phyloP scores from a whole-genome alignment of 2,329 filamentous ascomycete genomes.

The Tolypocladium amazonense region DNA sequence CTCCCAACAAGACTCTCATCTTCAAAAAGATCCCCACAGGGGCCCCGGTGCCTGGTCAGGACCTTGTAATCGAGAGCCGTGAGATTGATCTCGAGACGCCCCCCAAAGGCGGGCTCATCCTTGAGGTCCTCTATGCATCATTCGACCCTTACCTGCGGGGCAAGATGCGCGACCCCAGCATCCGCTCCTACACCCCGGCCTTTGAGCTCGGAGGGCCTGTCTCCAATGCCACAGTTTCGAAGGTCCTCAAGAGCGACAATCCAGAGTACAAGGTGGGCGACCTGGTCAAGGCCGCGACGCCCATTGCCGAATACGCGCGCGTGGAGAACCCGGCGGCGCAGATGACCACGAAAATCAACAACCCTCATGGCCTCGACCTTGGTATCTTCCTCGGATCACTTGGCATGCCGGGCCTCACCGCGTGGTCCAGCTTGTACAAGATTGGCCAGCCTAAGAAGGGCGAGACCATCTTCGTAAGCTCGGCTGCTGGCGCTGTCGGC shows the following conservation, averaged over 20 bases:
- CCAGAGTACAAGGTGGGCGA: constrained; percentile 56
- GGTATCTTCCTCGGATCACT: constrained; percentile 64
- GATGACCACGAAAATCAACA: constrained; percentile 47
- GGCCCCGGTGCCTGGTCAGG: constrained; percentile 57
- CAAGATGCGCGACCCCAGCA: constrained; percentile 55
- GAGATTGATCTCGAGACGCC: constrained; percentile 54
- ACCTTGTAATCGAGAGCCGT: constrained; percentile 56
- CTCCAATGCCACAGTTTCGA: constrained; percentile 50
- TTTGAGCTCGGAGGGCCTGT: constrained; percentile 55
- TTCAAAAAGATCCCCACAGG: constrained; percentile 60
- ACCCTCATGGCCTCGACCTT: constrained; percentile 56
- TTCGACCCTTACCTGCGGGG: constrained; percentile 81
- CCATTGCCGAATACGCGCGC: constrained; percentile 59
- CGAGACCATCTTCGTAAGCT: constrained; percentile 72
- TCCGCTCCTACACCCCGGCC: constrained; percentile 46
- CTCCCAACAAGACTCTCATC: constrained; percentile 61
- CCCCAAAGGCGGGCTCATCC: constrained; percentile 53
- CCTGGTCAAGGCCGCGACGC: constrained; percentile 45
- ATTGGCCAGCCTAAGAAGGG: constrained; percentile 53
- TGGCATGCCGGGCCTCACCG: constrained; percentile 50
- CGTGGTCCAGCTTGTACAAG: constrained; percentile 57
- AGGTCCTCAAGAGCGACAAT: constrained; percentile 60
- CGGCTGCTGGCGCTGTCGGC: constrained; percentile 72
- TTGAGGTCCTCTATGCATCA: constrained; percentile 63
- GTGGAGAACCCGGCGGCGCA: constrained; percentile 34